Conservation (phyloP, 2,329 filamentous ascomycete genomes). For the Claviceps maximensis region DNA sequence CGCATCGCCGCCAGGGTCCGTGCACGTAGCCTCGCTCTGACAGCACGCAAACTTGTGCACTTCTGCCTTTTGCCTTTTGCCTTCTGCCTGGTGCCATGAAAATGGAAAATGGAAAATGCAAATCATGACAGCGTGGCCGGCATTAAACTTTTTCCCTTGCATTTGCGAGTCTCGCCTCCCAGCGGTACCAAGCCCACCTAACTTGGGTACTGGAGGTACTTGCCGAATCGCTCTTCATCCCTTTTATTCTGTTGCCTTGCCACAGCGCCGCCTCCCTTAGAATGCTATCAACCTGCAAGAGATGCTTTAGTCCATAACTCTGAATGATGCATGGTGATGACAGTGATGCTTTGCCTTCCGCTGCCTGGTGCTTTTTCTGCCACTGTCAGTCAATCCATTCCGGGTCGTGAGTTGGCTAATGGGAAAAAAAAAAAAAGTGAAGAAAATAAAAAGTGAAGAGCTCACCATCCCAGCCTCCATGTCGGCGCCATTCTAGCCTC, state of each 20-base stretch:
- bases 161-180: background rate
- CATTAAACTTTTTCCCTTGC: constrained; percentile 4
- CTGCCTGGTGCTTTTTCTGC: background rate
- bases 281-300: too few relatives aligned
- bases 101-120: background rate
- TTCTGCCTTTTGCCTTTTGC: too few relatives aligned
- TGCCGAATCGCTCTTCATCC: too few relatives aligned
- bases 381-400: background rate
- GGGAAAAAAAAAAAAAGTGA: too few relatives aligned
- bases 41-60: background rate
- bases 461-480: background rate
- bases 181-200: background rate
- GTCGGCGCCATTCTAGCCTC: background rate
- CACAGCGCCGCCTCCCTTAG: too few relatives aligned
- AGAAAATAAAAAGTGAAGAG: background rate
- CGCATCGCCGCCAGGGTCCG: background rate
- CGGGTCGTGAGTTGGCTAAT: too few relatives aligned
- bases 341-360: too few relatives aligned
- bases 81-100: too few relatives aligned
- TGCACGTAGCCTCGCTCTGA: background rate
- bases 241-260: too few relatives aligned
- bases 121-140: constrained; percentile 2
- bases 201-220: background rate
- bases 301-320: too few relatives aligned
- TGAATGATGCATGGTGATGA: too few relatives aligned